Base-by-base conservation (phyloP, 2,329 filamentous ascomycete genomes). In the Elsinoe australis region DNA sequence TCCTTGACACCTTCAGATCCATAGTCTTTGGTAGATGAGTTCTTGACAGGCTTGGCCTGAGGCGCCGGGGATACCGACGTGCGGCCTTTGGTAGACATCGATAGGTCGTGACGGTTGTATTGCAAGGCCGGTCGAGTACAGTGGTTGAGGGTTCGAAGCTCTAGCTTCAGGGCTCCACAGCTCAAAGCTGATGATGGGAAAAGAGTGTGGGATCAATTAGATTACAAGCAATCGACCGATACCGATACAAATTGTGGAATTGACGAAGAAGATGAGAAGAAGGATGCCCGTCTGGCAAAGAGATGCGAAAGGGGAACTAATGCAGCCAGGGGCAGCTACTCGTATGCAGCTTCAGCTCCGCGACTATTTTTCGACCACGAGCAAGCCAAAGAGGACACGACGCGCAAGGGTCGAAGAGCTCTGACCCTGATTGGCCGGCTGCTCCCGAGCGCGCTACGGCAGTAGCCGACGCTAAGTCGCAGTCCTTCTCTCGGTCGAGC, bases 1-100 rank as follows among this genome's bases (percentile, higher is more conserved):
- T 98, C 86, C 56, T 79, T 75, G 48, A 96, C 85, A 42, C 85
- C 85, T 44, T 87, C 80, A 1, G 85, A 88, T 49, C 80, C 77
- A 70, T 87, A 89, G 59, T 83, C 79, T 49, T 18, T 50, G 12
- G 14, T 18, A 4, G 39, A 9, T 4, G 17, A 26, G 10, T 48
- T 49, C 29, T 49, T 34, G 2, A 17, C 14, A n/a, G 47, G 45
- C 9, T 29, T 36, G 7, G 10, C 19, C 24, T 26, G 14, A 21
- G 15, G 22, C 7, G 48, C 19, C 28, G 34, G 39, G 10, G 39
- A 24, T 17, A 33, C 21, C 38, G 33, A 19, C 34, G 22, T 4
- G 24, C 33, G 31, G 15, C 17, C 19, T 31, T 48, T 39, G 19
- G 19, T 14, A 10, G 45, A 14, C 45, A 48, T 48, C 8, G 14